phyloP scores from a whole-genome alignment of 2,329 filamentous ascomycete genomes.

The Aspergillus unguis region DNA sequence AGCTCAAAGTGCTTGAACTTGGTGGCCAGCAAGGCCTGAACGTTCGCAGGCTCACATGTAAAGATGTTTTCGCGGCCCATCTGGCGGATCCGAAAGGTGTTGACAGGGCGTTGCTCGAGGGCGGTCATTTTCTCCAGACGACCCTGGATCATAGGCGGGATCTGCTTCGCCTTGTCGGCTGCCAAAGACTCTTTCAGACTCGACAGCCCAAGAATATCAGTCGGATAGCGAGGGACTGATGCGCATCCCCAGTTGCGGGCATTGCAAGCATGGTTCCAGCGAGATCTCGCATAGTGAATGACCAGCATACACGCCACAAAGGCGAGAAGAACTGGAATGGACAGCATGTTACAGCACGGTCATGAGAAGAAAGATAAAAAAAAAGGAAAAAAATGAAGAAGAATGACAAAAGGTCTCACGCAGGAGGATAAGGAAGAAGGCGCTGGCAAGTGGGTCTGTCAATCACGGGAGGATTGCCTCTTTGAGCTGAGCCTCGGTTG shows the following conservation, averaged over 20 bases:
- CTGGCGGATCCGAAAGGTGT: constrained; percentile 25
- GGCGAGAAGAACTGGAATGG: constrained; percentile 21
- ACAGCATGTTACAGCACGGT: constrained; percentile 17
- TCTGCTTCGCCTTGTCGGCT: constrained; percentile 23
- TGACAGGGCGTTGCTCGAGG: constrained; percentile 24
- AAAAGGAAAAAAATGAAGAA: background rate
- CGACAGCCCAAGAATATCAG: constrained; percentile 27
- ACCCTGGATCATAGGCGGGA: constrained; percentile 21
- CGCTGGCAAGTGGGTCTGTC: too few species aligned
- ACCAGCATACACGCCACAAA: constrained; percentile 24
- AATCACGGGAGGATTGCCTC: too few species aligned
- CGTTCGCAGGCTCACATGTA: constrained; percentile 54
- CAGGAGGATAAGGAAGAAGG: too few species aligned
- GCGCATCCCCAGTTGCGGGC: constrained; percentile 26
- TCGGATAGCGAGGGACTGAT: constrained; percentile 23
- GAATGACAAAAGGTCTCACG: background rate
- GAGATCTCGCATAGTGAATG: constrained; percentile 21
- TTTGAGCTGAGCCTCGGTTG: too few species aligned
- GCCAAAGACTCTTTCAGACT: constrained; percentile 22
- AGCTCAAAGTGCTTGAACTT: constrained; percentile 84
- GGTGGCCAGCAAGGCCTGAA: constrained; percentile 79
- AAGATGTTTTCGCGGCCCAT: constrained; percentile 24
- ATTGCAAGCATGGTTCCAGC: constrained; percentile 26
- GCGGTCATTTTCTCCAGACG: constrained; percentile 23
- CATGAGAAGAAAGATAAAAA: too few species aligned